A percentile compares a stretch with the other conserved stretches of the same genome.
phyloP scores from a whole-genome alignment of 805 yeast genomes.

The Nakazawaea laoshanensis region DNA sequence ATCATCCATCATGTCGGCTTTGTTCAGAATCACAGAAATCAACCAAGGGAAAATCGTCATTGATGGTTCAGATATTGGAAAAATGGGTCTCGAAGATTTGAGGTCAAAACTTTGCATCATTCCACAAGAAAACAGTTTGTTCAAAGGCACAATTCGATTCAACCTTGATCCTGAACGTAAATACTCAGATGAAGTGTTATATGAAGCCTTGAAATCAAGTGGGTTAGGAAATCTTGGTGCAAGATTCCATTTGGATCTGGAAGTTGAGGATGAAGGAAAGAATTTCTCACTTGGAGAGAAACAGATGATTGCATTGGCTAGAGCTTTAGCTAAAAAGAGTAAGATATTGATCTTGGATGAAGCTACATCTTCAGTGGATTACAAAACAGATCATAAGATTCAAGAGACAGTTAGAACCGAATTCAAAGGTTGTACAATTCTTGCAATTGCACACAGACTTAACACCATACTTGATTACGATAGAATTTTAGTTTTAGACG shows the following conservation, averaged over 20 bases:
- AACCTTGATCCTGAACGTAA: conserved; percentile 58
- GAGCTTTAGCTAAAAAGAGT: conserved; percentile 59
- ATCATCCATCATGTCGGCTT: conserved; percentile 56
- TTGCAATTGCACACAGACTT: conserved; percentile 68
- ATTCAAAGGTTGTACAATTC: conserved; percentile 52
- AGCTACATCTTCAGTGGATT: conserved; percentile 72
- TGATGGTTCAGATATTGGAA: conserved; percentile 49
- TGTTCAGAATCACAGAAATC: conserved; percentile 48
- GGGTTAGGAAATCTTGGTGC: conserved; percentile 42
- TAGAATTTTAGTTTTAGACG: conserved; percentile 48
- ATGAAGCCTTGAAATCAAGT: conserved; percentile 51
- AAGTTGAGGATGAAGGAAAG: conserved; percentile 59
- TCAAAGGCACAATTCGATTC: conserved; percentile 46
- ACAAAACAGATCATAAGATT: conserved; percentile 58
- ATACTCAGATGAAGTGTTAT: conserved; percentile 38
- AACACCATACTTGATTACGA: conserved; percentile 56
- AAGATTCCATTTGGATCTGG: conserved; percentile 52
- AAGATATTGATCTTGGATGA: conserved; percentile 62
- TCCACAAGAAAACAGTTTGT: conserved; percentile 66
- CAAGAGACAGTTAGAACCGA: conserved; percentile 51
- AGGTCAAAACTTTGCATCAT: conserved; percentile 55
- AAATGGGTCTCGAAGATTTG: conserved; percentile 42
- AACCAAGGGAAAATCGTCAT: conserved; percentile 38
- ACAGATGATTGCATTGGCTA: conserved; percentile 59
- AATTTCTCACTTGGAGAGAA: conserved; percentile 69